These are phyloP conservation scores for Centaurea solstitialis DNA, from an alignment of 129 eudicot species.

Conservation along the genomic window DNA sequence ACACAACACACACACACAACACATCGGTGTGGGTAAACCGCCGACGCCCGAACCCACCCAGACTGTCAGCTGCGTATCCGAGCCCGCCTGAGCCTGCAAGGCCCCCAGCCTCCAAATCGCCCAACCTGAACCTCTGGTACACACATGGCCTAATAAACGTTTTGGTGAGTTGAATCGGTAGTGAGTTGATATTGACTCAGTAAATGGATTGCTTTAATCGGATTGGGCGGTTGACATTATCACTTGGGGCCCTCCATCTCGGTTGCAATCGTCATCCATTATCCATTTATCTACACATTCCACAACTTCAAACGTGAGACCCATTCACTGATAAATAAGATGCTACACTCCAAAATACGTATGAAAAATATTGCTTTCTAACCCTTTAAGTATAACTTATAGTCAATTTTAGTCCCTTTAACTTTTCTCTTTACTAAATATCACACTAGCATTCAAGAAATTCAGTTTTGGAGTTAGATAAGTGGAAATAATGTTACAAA, in stretches of 20 bases:
- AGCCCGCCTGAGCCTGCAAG: too few species aligned
- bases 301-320: conserved; percentile 1
- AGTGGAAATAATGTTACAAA: not conserved
- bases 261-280: conserved; percentile 15
- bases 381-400: not conserved
- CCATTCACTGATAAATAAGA: not conserved
- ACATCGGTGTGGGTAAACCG: too few species aligned
- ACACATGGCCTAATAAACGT: too few species aligned
- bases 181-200: not conserved
- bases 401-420: conserved; percentile 4
- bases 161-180: conserved; percentile 1
- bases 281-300: conserved; percentile 6
- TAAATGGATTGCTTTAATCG: not conserved
- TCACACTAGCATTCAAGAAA: not conserved
- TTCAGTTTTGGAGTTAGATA: not conserved
- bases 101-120: too few species aligned
- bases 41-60: too few species aligned
- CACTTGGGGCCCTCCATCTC: conserved; percentile 13
- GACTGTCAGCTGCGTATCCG: too few species aligned
- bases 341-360: conserved; percentile 1
- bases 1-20: too few species aligned
- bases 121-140: too few species aligned
- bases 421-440: not conserved
- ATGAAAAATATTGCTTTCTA: not conserved
- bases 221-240: conserved; percentile 24